phyloP scores from a whole-genome alignment of 208 protist genomes.

The Tritrichomonas musculus region DNA sequence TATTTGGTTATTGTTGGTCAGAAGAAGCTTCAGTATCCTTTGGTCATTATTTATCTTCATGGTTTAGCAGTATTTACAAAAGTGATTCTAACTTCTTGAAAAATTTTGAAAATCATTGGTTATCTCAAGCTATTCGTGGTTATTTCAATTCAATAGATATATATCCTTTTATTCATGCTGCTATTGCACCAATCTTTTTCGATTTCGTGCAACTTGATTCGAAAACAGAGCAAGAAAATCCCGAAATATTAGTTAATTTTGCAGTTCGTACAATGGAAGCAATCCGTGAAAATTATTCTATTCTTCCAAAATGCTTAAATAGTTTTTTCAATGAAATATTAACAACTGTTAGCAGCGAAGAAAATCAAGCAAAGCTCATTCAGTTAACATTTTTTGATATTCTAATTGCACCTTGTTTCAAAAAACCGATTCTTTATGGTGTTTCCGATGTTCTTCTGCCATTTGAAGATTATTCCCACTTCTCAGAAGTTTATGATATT shows the following conservation, averaged over 20 bases:
- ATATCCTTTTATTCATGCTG: not conserved
- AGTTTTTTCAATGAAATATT: not conserved
- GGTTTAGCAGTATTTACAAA: not conserved
- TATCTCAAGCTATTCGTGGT: not conserved
- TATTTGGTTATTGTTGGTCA: slow-evolving; percentile 20
- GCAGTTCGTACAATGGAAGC: not conserved
- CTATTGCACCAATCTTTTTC: not conserved
- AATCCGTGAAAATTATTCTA: not conserved
- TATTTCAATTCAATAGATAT: not conserved
- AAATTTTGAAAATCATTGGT: not conserved
- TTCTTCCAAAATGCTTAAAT: not conserved
- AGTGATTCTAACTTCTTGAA: not conserved
- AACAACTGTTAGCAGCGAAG: not conserved
- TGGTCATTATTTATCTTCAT: not conserved
- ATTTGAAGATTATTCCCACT: not conserved
- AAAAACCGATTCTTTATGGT: not conserved
- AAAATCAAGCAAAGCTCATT: not conserved
- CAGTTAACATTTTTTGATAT: not conserved
- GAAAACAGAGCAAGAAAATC: not conserved
- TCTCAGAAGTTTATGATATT: not conserved
- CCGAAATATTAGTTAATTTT: not conserved
- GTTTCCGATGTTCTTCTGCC: not conserved
- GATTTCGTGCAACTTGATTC: not conserved
- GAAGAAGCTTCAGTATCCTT: not conserved
- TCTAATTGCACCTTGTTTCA: not conserved